phyloP scores from a whole-genome alignment of 1,284 basidiomycete species.

The Phylloboletellus chloephorus region DNA sequence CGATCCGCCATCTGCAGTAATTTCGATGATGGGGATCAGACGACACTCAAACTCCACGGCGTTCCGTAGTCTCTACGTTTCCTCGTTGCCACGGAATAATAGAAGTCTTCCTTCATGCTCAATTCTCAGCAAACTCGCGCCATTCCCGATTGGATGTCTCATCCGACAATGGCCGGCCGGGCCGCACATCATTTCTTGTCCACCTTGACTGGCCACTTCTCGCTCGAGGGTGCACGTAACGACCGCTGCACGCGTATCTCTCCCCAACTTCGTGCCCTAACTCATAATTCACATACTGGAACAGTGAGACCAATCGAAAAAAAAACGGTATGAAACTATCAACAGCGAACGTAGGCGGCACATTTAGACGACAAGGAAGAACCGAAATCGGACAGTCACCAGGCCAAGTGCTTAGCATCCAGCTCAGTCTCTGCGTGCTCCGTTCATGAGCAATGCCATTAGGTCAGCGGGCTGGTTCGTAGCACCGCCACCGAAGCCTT shows the following conservation, averaged over 20 bases:
- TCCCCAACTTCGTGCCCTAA: constrained; percentile 13
- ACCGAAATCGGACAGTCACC: constrained; percentile 15
- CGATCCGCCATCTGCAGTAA: constrained; percentile 6
- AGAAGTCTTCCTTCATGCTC: constrained; percentile 30
- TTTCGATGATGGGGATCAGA: constrained; percentile 15
- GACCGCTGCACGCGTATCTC: constrained; percentile 12
- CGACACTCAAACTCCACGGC: constrained; percentile 27
- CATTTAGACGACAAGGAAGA: constrained; percentile 9
- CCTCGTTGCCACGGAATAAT: constrained; percentile 33
- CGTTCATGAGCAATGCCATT: constrained; percentile 76
- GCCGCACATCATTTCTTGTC: constrained; percentile 1
- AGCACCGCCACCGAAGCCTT: constrained; percentile 40
- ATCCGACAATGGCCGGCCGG: constrained; percentile 19
- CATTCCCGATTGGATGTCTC: constrained; percentile 14
- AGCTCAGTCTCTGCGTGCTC: constrained; percentile 54
- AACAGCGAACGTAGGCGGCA: constrained; percentile 31
- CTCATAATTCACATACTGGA: constrained; percentile 31
- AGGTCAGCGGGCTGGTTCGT: constrained; percentile 60
- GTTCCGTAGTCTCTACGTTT: constrained; percentile 25
- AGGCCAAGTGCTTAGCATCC: constrained; percentile 13
- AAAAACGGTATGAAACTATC: constrained; percentile 26
- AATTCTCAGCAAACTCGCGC: constrained; percentile 23
- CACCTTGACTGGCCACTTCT: constrained; percentile 9
- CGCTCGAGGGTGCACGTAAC: constrained; percentile 10
- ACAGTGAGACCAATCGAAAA: constrained; percentile 22